Base-by-base conservation (phyloP, 2,329 filamentous ascomycete species). In the Cercospora canescens region DNA sequence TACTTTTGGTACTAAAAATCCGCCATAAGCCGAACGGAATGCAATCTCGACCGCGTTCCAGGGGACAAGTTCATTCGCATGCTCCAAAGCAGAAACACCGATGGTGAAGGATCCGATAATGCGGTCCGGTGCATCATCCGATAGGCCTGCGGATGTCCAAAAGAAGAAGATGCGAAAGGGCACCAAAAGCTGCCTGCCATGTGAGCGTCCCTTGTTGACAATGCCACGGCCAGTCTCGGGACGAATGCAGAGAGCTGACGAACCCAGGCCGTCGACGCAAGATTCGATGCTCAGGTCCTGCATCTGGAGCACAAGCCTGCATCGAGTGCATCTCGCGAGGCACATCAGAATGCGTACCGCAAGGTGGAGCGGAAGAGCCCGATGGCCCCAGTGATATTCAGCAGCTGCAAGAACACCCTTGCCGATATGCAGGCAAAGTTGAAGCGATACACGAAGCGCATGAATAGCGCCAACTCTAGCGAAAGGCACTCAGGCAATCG, bases 141-240 rank as follows among this genome's bases (percentile, higher is more conserved):
- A 9, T 9, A 32, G 30, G 30, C 30, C 30, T 9, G 30, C 9
- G 30, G 5, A 9, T 9, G 30, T 32, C 6, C 30, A 32, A 32
- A 35, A 12, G 8, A 4, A 12, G 32, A 35, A 5, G 32, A 35
- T 35, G 32, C 4, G 4, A 35, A 35, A 35, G 32, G 32, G 63
- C 26, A 68, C 66, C 7, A 62, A 58, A 24, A 63, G 59, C 54
- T 68, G 66, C 35, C 55, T 68, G 18, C 56, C 60, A 30, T 68
- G 63, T 68, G 37, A 63, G 66, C 58, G 18, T 3, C n/a, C 34
- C 18, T 16, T 8, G 14, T 26, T 16, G 4, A 28, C 58, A 21
- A 6, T 34, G 8, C 24, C 26, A 58, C 32, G 21, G 18, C 32
- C 30, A 57, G 32, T 26, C 8, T 9, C 1, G n/a, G 8, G 18